phyloP scores from a whole-genome alignment of 176 grass and related monocot genomes.

The Aegilops longissima region DNA sequence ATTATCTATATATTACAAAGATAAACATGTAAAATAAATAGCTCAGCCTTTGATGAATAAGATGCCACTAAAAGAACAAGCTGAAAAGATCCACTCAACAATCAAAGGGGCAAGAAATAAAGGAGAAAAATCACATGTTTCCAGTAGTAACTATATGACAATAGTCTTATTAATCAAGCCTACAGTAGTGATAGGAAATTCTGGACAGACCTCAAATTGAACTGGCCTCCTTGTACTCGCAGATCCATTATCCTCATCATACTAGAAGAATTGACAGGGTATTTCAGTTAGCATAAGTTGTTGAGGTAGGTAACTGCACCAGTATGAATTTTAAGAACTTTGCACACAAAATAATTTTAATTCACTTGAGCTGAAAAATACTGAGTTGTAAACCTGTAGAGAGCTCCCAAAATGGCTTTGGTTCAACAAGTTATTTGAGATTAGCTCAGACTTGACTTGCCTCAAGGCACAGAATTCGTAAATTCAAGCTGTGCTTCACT shows the following conservation, averaged over 20 bases:
- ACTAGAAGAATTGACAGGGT: slow-evolving; percentile 29
- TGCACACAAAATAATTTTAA: neutral
- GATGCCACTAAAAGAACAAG: neutral
- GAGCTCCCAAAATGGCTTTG: slow-evolving; percentile 6
- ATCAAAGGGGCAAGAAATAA: neutral
- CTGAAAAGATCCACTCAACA: neutral
- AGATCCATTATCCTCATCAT: slow-evolving; percentile 32
- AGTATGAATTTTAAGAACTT: neutral
- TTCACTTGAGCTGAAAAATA: neutral
- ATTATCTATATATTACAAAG: neutral
- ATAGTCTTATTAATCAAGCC: neutral
- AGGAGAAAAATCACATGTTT: neutral
- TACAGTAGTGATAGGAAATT: neutral
- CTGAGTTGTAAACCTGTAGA: neutral
- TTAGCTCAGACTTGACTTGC: neutral
- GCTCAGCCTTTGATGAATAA: neutral
- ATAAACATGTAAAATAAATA: neutral
- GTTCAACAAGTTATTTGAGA: neutral
- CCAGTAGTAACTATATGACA: neutral
- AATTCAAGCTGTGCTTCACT: neutral
- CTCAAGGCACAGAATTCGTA: neutral
- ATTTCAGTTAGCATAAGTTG: slow-evolving; percentile 27
- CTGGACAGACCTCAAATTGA: slow-evolving; percentile 38
- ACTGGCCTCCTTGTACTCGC: slow-evolving; percentile 43
- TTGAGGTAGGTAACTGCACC: neutral